A percentile compares a stretch with the other conserved stretches of the same genome.
Conservation (phyloP, 1,284 basidiomycete species). For the Malassezia arunalokei region DNA sequence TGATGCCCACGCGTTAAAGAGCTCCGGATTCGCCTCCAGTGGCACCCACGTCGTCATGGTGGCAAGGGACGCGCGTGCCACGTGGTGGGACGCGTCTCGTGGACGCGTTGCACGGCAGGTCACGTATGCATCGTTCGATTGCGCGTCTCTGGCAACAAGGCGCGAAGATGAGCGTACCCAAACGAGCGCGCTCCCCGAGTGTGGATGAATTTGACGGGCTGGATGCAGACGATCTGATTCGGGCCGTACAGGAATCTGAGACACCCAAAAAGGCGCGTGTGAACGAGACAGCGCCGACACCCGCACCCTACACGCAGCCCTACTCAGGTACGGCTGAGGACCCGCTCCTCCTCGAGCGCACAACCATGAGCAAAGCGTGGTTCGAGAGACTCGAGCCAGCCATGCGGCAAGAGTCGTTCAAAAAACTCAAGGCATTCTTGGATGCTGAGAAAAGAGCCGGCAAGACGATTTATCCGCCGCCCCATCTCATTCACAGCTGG, state of each 20-base stretch:
- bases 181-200: not conserved
- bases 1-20: constrained; percentile 36
- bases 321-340: constrained; percentile 14
- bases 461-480: constrained; percentile 32
- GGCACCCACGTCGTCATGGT: constrained; percentile 34
- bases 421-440: constrained; percentile 34
- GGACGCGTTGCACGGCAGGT: not conserved
- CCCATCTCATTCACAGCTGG: constrained; percentile 41
- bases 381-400: constrained; percentile 24
- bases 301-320: not conserved
- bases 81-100: constrained; percentile 2
- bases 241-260: constrained; percentile 25
- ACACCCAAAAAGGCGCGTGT: not conserved
- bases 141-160: not conserved
- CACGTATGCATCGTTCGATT: not conserved
- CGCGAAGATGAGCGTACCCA: not conserved
- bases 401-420: constrained; percentile 31
- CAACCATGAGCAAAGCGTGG: constrained; percentile 38
- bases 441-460: constrained; percentile 24
- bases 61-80: not conserved
- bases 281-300: not conserved
- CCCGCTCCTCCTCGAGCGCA: constrained; percentile 31
- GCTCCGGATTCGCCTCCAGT: constrained; percentile 44
- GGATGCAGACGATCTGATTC: constrained; percentile 25
- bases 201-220: constrained; percentile 24